These are phyloP conservation scores for Ustilago shanxiensis DNA, from an alignment of 1,284 basidiomycete genomes.

Conservation along the genomic window DNA sequence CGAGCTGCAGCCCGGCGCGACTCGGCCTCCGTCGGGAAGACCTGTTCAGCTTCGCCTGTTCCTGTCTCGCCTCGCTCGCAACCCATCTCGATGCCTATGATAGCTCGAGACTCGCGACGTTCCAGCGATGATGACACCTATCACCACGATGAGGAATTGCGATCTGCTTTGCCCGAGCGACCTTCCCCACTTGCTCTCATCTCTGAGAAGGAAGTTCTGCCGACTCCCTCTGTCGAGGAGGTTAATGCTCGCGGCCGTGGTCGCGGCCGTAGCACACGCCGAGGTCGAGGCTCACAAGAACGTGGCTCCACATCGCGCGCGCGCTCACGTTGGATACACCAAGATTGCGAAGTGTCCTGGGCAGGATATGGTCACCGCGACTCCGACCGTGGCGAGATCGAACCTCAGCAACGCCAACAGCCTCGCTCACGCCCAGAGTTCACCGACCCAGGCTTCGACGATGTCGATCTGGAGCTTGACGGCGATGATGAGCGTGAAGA, in stretches of 20 bases:
- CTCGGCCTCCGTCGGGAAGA: constrained; percentile 7
- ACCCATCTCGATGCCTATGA: constrained; percentile 43
- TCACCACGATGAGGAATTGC: constrained; percentile 44
- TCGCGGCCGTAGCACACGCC: constrained; percentile 35
- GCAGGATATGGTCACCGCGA: constrained; percentile 48
- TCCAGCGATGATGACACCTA: constrained; percentile 32
- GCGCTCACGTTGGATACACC: constrained; percentile 28
- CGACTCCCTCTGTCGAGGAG: neutral
- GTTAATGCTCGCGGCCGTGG: constrained; percentile 19
- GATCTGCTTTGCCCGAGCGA: constrained; percentile 37
- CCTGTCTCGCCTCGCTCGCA: constrained; percentile 45
- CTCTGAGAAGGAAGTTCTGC: constrained; percentile 27
- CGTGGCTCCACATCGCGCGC: constrained; percentile 42
- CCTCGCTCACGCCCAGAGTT: constrained; percentile 23
- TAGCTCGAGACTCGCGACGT: constrained; percentile 25
- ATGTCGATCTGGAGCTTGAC: constrained; percentile 60
- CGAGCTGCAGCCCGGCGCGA: constrained; percentile 54
- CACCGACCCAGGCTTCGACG: constrained; percentile 55
- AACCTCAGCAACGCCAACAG: constrained; percentile 12
- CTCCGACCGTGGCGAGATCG: constrained; percentile 30
- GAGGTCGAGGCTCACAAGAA: constrained; percentile 41
- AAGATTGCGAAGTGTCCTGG: constrained; percentile 50
- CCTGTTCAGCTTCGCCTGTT: constrained; percentile 18
- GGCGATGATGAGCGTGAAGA: constrained; percentile 48
- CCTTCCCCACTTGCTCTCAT: constrained; percentile 38